phyloP scores from a whole-genome alignment of 305 asterid species.

The Rubia balearica region DNA sequence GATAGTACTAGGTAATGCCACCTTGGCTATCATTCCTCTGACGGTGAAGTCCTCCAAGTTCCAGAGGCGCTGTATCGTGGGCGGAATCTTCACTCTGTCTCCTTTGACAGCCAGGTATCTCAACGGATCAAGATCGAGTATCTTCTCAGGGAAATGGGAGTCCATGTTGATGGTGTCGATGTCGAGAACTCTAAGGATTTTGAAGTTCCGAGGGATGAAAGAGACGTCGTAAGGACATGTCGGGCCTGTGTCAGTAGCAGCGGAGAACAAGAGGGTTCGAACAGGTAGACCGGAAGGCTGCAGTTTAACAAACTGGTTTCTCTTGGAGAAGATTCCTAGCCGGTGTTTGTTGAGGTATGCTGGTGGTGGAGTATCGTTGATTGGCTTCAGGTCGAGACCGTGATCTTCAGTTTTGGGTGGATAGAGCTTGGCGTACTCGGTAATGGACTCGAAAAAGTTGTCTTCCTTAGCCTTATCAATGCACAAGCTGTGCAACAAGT shows the following conservation, averaged over 20 bases:
- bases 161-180: slow-evolving; percentile 13
- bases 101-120: background rate
- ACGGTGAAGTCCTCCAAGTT: background rate
- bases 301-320: background rate
- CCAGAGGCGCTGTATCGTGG: background rate
- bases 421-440: background rate
- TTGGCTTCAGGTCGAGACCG: background rate
- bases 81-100: background rate
- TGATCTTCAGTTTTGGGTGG: background rate
- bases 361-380: too few species aligned
- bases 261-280: slow-evolving; percentile 17
- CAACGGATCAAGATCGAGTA: background rate
- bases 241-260: background rate
- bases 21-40: background rate
- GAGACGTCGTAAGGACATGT: slow-evolving; percentile 10
- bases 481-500: background rate
- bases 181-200: slow-evolving; percentile 23
- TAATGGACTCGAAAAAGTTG: background rate
- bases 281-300: slow-evolving; percentile 15
- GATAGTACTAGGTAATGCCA: background rate
- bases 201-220: slow-evolving; percentile 17
- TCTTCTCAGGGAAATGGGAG: background rate
- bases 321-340: background rate
- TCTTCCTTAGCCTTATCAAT: background rate
- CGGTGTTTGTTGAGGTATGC: background rate